Evolutionary conservation across 1,284 basidiomycete genomes (phyloP).

Genomic region (Filobasidium uniguttulatum): DNA sequence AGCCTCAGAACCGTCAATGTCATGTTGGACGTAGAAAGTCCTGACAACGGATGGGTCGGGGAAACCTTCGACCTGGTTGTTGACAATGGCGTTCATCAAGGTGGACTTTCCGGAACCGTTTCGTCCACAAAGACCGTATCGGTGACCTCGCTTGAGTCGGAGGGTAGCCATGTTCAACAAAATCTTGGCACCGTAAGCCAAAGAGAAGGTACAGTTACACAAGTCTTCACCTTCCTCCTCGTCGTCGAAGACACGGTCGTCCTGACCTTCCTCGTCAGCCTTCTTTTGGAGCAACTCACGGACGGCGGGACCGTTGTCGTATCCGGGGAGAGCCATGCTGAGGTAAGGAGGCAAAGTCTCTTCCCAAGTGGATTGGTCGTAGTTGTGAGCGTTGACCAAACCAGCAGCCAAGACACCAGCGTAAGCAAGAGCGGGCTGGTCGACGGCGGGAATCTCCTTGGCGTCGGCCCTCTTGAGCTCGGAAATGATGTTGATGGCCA

Average conservation of each 20-base stretch:
- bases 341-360: slow-evolving; percentile 60
- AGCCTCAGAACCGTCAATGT: slow-evolving; percentile 89
- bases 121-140: slow-evolving; percentile 94
- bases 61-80: slow-evolving; percentile 95
- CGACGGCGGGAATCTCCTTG: slow-evolving; percentile 42
- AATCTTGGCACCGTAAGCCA: slow-evolving; percentile 98
- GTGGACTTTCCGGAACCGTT: slow-evolving; percentile 99
- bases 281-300: slow-evolving; percentile 81
- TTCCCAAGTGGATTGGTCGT: slow-evolving; percentile 79
- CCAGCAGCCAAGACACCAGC: slow-evolving; percentile 65
- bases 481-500: slow-evolving; percentile 51
- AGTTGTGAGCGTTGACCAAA: slow-evolving; percentile 81
- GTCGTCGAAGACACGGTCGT: slow-evolving; percentile 59
- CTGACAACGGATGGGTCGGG: slow-evolving; percentile 89
- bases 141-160: slow-evolving; percentile 95
- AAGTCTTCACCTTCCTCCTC: slow-evolving; percentile 96
- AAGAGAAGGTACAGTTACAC: slow-evolving; percentile 95
- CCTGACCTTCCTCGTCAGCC: slow-evolving; percentile 61
- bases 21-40: slow-evolving; percentile 98
- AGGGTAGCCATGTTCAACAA: slow-evolving; percentile 89
- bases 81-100: slow-evolving; percentile 91
- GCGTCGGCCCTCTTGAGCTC: slow-evolving; percentile 72
- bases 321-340: slow-evolving; percentile 49
- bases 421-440: slow-evolving; percentile 55
- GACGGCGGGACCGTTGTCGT: slow-evolving; percentile 55